phyloP scores from a whole-genome alignment of 495 filamentous ascomycete species.

The Annulohypoxylon nitens region DNA sequence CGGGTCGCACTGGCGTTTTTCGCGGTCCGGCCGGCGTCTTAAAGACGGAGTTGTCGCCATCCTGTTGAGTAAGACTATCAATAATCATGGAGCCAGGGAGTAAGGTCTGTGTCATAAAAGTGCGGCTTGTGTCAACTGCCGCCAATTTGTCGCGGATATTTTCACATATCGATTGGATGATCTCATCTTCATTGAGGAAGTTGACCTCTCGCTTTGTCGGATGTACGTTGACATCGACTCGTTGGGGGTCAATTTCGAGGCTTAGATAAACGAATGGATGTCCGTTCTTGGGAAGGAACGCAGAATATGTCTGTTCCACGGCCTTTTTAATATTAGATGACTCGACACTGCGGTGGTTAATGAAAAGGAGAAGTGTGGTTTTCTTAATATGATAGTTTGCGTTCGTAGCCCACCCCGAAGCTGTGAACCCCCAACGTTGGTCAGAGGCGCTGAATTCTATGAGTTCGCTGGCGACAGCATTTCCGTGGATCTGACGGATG shows the following conservation, averaged over 20 bases:
- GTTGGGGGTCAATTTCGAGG: constrained; percentile 90
- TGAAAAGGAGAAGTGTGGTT: constrained; percentile 90
- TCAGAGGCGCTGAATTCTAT: constrained; percentile 81
- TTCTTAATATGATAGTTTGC: constrained; percentile 97
- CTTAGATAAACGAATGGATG: constrained; percentile 96
- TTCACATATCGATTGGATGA: constrained; percentile 87
- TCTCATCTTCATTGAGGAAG: constrained; percentile 98
- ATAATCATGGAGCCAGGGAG: constrained; percentile 73
- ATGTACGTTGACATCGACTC: constrained; percentile 98
- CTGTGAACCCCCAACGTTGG: constrained; percentile 83
- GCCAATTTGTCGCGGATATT: constrained; percentile 83
- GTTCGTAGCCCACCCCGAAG: constrained; percentile 86
- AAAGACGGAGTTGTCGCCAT: constrained; percentile 46
- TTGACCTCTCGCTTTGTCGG: constrained; percentile 98
- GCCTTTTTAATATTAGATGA: constrained; percentile 90
- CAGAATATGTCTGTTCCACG: constrained; percentile 89
- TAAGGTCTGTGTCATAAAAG: constrained; percentile 92
- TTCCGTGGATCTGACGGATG: constrained; percentile 91
- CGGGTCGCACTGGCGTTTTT: constrained; percentile 69
- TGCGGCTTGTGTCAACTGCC: constrained; percentile 92
- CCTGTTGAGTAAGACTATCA: constrained; percentile 50
- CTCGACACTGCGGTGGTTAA: constrained; percentile 98
- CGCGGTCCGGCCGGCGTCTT: constrained; percentile 58
- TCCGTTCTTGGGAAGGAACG: constrained; percentile 92
- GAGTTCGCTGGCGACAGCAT: constrained; percentile 87